Evolutionary conservation across 2,329 filamentous ascomycete species (phyloP).

Genomic region (Tothia fuscella): DNA sequence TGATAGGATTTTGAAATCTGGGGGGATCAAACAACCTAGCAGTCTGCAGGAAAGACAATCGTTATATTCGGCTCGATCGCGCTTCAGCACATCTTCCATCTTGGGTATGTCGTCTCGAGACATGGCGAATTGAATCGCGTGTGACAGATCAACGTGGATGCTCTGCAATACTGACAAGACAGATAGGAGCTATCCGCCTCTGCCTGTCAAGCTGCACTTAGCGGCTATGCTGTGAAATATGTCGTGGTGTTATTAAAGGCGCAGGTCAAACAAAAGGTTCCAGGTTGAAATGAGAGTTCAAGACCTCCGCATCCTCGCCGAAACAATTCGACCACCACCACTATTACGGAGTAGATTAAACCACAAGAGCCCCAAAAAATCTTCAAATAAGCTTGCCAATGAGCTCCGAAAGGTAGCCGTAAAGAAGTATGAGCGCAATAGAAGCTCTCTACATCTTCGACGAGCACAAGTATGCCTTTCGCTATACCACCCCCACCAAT

Average conservation of each 20-base stretch:
- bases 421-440: slow-evolving; percentile 51
- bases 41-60: slow-evolving; percentile 62
- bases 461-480: slow-evolving; percentile 65
- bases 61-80: slow-evolving; percentile 28
- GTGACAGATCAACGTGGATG: too few relatives aligned
- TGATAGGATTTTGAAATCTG: neutral
- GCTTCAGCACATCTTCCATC: slow-evolving; percentile 39
- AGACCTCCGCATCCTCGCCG: too few relatives aligned
- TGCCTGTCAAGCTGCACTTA: too few relatives aligned
- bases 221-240: too few relatives aligned
- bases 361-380: neutral
- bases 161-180: too few relatives aligned
- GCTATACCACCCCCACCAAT: slow-evolving; percentile 12
- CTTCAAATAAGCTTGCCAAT: neutral
- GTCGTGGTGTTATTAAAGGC: too few relatives aligned
- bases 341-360: neutral
- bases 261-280: neutral
- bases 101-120: slow-evolving; percentile 5
- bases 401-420: neutral
- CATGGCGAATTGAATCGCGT: too few relatives aligned
- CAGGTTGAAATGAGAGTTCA: neutral
- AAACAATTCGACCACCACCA: too few relatives aligned
- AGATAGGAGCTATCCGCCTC: too few relatives aligned
- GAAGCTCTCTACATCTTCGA: slow-evolving; percentile 96
- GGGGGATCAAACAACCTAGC: slow-evolving; percentile 41